These are phyloP conservation scores for Neonectria coccinea DNA, from an alignment of 2,329 filamentous ascomycete genomes.

Conservation along the genomic window DNA sequence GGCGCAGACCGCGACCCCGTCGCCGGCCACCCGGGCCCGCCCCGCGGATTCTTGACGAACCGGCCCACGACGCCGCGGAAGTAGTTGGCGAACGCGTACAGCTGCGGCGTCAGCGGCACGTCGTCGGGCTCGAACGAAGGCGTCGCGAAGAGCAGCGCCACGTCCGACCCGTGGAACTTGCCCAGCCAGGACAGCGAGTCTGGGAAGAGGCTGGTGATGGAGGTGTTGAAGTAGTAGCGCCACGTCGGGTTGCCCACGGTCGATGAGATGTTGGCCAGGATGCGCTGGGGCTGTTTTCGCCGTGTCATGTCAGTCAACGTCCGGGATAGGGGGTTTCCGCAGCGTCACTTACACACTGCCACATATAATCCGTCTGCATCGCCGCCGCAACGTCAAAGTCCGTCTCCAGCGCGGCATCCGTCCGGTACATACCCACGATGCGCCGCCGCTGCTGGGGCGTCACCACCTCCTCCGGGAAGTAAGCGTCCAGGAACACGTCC, in stretches of 20 bases:
- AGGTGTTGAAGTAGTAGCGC: conserved; percentile 46
- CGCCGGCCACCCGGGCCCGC: conserved; percentile 43
- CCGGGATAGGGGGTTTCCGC: neutral
- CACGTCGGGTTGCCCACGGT: conserved; percentile 38
- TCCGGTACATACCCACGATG: conserved; percentile 37
- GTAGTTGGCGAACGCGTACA: conserved; percentile 42
- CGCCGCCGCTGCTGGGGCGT: conserved; percentile 17
- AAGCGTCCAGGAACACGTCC: conserved; percentile 32
- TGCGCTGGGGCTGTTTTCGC: conserved; percentile 40
- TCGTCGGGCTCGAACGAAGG: conserved; percentile 30
- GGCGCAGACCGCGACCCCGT: conserved; percentile 39
- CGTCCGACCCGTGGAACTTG: conserved; percentile 46
- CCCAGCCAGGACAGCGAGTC: conserved; percentile 38
- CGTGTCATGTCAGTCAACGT: conserved; percentile 8
- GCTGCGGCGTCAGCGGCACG: conserved; percentile 31
- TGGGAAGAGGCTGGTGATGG: conserved; percentile 36
- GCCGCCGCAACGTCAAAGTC: conserved; percentile 44
- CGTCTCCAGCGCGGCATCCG: conserved; percentile 18
- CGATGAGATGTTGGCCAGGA: conserved; percentile 39
- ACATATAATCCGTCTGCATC: conserved; percentile 45
- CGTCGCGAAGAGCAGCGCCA: conserved; percentile 40
- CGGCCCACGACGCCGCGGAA: conserved; percentile 39
- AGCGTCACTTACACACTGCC: conserved; percentile 42
- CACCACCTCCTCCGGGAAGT: conserved; percentile 31
- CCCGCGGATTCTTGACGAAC: conserved; percentile 42